phyloP scores from a whole-genome alignment of 495 filamentous ascomycete genomes.

The Symbiotaphrina buchneri region DNA sequence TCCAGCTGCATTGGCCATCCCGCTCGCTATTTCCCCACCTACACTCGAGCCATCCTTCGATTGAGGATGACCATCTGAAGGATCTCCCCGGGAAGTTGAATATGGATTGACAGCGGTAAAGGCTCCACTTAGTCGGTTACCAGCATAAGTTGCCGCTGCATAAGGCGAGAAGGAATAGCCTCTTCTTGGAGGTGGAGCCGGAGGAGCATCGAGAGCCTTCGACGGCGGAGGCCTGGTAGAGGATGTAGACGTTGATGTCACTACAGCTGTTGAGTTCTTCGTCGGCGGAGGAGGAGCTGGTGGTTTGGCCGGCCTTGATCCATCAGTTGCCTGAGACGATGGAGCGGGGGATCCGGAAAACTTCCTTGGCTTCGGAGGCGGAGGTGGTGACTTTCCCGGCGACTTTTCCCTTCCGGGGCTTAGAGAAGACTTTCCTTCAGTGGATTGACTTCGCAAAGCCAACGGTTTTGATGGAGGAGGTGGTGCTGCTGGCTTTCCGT shows the following conservation, averaged over 20 bases:
- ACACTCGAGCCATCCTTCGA: too few relatives aligned
- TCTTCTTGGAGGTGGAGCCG: conserved; percentile 13
- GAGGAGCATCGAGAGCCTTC: too few relatives aligned
- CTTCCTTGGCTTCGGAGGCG: conserved; percentile 3
- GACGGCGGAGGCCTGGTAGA: conserved; percentile 13
- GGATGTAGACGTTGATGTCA: too few relatives aligned
- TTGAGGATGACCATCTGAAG: background rate
- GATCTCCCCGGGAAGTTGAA: conserved; percentile 9
- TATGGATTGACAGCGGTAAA: conserved; percentile 8
- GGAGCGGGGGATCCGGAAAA: background rate
- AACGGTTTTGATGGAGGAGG: conserved; percentile 8
- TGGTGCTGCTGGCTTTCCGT: conserved; percentile 5
- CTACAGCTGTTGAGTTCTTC: too few relatives aligned
- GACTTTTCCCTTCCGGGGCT: background rate
- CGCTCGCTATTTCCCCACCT: conserved; percentile 3
- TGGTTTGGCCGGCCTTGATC: background rate
- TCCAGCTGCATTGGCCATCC: conserved; percentile 1
- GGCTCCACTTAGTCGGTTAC: conserved; percentile 12
- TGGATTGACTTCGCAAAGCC: conserved; percentile 3
- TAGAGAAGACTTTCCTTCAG: background rate
- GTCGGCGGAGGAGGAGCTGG: conserved; percentile 8
- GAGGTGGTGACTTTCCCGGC: background rate
- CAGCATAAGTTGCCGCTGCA: conserved; percentile 19
- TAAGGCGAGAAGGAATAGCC: conserved; percentile 17
- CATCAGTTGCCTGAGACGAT: background rate